A percentile compares a stretch with the other conserved stretches of the same genome.
phyloP scores from a whole-genome alignment of 148 eudicot species.

The Cornus suecica region DNA sequence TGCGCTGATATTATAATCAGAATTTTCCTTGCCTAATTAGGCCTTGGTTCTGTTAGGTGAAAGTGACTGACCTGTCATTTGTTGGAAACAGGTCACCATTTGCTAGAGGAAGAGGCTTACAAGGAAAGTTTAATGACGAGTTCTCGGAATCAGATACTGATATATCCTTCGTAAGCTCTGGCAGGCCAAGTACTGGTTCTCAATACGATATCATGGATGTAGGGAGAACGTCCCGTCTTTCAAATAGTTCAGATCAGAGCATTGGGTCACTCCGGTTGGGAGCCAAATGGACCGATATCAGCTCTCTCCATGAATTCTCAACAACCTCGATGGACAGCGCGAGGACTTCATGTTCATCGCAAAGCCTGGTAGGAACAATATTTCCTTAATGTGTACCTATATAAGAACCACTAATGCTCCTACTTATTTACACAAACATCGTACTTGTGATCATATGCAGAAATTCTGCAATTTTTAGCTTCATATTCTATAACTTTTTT shows the following conservation, averaged over 20 bases:
- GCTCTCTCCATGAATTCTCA: constrained; percentile 46
- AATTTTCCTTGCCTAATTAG: background rate
- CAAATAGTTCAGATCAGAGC: constrained; percentile 63
- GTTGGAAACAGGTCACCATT: constrained; percentile 49
- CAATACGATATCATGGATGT: constrained; percentile 47
- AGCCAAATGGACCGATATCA: constrained; percentile 35
- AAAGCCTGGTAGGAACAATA: constrained; percentile 30
- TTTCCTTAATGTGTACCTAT: background rate
- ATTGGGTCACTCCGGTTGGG: constrained; percentile 42
- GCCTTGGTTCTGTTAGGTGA: background rate
- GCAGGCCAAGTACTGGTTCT: constrained; percentile 54
- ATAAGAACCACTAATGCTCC: background rate
- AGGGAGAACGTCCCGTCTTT: constrained; percentile 44
- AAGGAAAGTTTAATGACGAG: constrained; percentile 38
- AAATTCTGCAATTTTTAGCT: background rate
- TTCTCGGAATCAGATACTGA: constrained; percentile 60
- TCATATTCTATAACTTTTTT: background rate
- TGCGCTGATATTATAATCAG: background rate
- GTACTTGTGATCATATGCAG: background rate
- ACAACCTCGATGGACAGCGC: constrained; percentile 54
- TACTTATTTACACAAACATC: background rate
- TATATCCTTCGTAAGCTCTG: constrained; percentile 75
- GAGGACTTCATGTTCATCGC: constrained; percentile 47
- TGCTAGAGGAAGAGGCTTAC: constrained; percentile 25
- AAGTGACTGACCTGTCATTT: background rate